Evolutionary conservation across 805 yeast genomes (phyloP), one percentile per base, ranked within the genome.

Genomic region (Scheffersomyces lignosus): DNA sequence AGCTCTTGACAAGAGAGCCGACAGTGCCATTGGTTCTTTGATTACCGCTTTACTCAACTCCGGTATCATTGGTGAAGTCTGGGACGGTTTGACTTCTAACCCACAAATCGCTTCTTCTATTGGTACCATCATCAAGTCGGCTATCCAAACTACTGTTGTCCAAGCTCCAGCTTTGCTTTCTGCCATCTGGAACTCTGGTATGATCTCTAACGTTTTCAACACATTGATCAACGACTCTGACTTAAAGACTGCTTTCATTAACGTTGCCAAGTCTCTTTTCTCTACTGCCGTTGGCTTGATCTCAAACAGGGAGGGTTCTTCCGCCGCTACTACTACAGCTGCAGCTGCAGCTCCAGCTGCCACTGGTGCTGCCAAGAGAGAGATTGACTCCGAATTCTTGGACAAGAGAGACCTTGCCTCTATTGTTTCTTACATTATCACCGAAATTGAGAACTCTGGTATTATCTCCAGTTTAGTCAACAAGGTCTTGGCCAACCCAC

Each of bases 101-200:
- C 29, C 52, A 13, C 54, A 49, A n/a, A 48, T 69, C 40, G 49
- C 41, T 34, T 26, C 54, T 20, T 49, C 60, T 29, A 34, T 69
- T 23, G 37, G 37, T 22, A 36, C 51, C 18, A 54, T 67, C 33
- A 48, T 57, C 41, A 56, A 65, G 52, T 31, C 57, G 27, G 59
- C 70, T 26, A 27, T 67, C 35, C 43, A 52, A 40, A 58, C 60
- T 29, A 64, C 67, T 30, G 33, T 66, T 41, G 60, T 60, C 27
- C 58, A 66, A 36, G 75, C 67, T 34, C 70, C 72, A 33, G 55
- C 67, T 27, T 66, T 69, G 51, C 47, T 68, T 41, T 50, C 54
- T 36, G 72, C 72, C 34, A 44, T 69, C 42, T 67, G 59, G 63
- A 52, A 65, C 48, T 66, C 73, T 23, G 72, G 72, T 40, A 60